A percentile compares a stretch with the other conserved stretches of the same genome.
Evolutionary conservation across 2,329 filamentous ascomycete species (phyloP).

Genomic region (Hypoxylon sp.): DNA sequence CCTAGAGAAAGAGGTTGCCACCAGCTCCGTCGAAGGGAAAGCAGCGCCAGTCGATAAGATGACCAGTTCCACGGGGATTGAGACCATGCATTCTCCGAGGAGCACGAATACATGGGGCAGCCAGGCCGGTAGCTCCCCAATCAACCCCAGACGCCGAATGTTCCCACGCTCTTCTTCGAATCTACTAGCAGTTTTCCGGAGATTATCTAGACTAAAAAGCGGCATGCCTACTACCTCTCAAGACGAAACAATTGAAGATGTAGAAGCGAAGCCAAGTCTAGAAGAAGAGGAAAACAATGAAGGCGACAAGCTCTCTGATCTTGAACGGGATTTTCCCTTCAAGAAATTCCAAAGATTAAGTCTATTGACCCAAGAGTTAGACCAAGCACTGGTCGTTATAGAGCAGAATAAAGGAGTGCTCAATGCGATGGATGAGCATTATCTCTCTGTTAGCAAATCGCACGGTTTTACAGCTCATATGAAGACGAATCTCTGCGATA

Average conservation of each 20-base stretch:
- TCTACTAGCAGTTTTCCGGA: constrained; percentile 21
- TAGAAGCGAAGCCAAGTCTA: constrained; percentile 16
- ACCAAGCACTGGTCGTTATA: constrained; percentile 39
- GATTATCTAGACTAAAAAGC: constrained; percentile 14
- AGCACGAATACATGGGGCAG: constrained; percentile 24
- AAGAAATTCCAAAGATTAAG: constrained; percentile 40
- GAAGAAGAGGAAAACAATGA: constrained; percentile 19
- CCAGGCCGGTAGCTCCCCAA: constrained; percentile 8
- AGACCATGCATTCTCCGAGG: constrained; percentile 21
- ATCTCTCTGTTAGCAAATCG: constrained; percentile 27
- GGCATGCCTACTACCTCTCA: neutral
- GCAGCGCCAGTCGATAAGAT: constrained; percentile 31
- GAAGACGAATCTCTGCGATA: constrained; percentile 16
- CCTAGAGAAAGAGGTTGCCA: constrained; percentile 32
- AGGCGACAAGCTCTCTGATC: constrained; percentile 22
- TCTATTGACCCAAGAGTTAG: constrained; percentile 32
- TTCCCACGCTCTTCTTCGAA: constrained; percentile 23
- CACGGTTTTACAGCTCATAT: constrained; percentile 28
- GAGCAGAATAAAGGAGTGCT: constrained; percentile 45
- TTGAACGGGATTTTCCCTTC: constrained; percentile 42
- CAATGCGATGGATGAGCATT: constrained; percentile 38
- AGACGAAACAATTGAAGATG: constrained; percentile 10
- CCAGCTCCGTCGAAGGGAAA: constrained; percentile 29
- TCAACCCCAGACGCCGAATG: constrained; percentile 8
- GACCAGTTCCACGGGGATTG: constrained; percentile 24